Evolutionary conservation across 225 moss, liverwort and hornwort species (phyloP), one percentile per base, ranked within the genome.

Genomic region (Polytrichum commune): DNA sequence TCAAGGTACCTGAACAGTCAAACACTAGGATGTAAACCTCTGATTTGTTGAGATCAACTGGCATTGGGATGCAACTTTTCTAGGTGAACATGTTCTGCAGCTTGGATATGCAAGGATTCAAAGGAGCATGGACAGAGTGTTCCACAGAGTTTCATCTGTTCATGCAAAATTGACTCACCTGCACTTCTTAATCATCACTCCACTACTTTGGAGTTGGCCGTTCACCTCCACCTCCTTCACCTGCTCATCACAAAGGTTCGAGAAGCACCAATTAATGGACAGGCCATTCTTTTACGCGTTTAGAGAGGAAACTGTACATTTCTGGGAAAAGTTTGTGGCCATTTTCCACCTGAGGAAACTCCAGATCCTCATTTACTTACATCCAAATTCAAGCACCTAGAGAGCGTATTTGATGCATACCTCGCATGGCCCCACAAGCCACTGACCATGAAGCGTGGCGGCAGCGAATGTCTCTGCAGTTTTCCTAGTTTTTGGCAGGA

Each of bases 381-480:
- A 46, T 46, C 46, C 46, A 46, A 16, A 46, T 13, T 46, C 46
- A 46, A 13, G 46, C 13, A 46, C 46, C 46, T 46, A 46, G 4
- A 46, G 46, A 46, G 10, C 13, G 38, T 38, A 10, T 10, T 38
- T 10, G 13, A 38, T 46, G 16, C 18, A 32, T 69, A 96, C 95
- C 83, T 96, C 93, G 76, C 91, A 87, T 29, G 97, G 97, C 24
- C 97, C 97, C 16, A 97, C 97, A 33, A 97, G 92, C 94, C 92
- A 97, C 67, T 94, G 81, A 20, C 71, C 78, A 0, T 77, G 64
- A 18, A 69, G 74, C 27, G 97, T 91, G 65, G 73, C 70, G 76
- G 89, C 84, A 22, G 97, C 97, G 69, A 90, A 85, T 3, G 55
- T 79, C 77, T 90, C 92, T 0, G 83, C 83, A 74, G 88, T 91